Evolutionary conservation across 371 early-diverging fungal genomes (phyloP).

Genomic region (Actinomucor elegans): DNA sequence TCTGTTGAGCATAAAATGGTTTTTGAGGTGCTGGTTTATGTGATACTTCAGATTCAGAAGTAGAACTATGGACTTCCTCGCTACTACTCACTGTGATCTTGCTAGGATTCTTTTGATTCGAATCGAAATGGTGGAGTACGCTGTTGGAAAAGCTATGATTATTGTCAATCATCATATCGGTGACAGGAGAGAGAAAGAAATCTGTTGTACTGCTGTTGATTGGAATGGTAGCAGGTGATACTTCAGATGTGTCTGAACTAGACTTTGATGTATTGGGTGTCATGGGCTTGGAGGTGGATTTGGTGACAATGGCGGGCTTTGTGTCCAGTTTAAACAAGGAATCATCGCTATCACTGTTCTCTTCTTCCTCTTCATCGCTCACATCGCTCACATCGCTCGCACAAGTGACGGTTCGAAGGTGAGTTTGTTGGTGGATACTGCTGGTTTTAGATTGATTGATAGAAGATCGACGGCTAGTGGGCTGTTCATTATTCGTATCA

Average conservation of each 20-base stretch:
- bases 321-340: constrained; percentile 8
- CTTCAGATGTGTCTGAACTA: constrained; percentile 18
- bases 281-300: constrained; percentile 1
- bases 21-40: background rate
- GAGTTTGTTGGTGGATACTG: constrained; percentile 2
- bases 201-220: background rate
- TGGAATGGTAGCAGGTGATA: constrained; percentile 11
- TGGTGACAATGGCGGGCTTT: background rate
- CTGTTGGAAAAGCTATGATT: background rate
- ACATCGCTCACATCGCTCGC: constrained; percentile 44
- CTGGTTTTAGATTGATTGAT: background rate
- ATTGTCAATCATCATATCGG: constrained; percentile 1
- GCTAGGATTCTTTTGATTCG: background rate
- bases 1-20: constrained; percentile 10
- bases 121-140: background rate
- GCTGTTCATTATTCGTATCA: background rate
- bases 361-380: constrained; percentile 28
- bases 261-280: constrained; percentile 17
- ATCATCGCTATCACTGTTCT: constrained; percentile 15
- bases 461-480: background rate
- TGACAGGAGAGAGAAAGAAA: background rate
- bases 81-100: background rate
- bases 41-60: constrained; percentile 1
- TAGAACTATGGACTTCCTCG: background rate
- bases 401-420: constrained; percentile 27